Conservation (phyloP, 2,329 filamentous ascomycete genomes). For the Fusarium udum region DNA sequence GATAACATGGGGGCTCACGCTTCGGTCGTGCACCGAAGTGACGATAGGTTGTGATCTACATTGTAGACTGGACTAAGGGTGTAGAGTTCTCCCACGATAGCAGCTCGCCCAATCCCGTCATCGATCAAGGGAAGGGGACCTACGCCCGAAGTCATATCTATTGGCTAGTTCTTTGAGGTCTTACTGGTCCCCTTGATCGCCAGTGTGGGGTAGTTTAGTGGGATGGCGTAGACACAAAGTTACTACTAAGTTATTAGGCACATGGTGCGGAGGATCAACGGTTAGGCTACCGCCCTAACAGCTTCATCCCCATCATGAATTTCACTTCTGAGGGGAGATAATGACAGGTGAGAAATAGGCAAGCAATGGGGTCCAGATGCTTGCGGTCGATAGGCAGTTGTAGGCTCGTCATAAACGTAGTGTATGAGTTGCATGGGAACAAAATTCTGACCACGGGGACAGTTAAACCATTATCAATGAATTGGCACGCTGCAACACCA, state of each 20-base stretch:
- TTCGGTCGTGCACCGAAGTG: constrained; percentile 6
- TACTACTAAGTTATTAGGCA: constrained; percentile 2
- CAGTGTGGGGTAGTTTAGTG: constrained; percentile 20
- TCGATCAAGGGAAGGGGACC: constrained; percentile 4
- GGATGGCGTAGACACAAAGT: constrained; percentile 6
- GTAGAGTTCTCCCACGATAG: background rate
- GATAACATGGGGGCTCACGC: background rate
- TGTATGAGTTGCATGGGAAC: constrained; percentile 15
- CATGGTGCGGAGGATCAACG: constrained; percentile 19
- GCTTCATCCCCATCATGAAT: background rate
- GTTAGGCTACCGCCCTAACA: background rate
- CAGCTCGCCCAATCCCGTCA: background rate
- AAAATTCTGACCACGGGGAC: background rate
- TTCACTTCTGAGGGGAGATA: background rate
- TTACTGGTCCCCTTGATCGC: constrained; percentile 20
- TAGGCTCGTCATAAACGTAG: background rate
- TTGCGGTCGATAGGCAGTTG: background rate
- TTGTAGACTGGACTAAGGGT: constrained; percentile 4
- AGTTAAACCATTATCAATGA: background rate
- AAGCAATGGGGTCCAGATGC: background rate
- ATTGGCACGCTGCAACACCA: background rate
- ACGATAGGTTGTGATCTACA: constrained; percentile 19
- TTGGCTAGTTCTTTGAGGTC: constrained; percentile 9
- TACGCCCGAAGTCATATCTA: background rate
- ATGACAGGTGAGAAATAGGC: constrained; percentile 20